Percentiles rank a stretch among this genome's conserved stretches.
Conservation (phyloP, 2,329 filamentous ascomycete genomes). For the Tolypocladium amazonense region DNA sequence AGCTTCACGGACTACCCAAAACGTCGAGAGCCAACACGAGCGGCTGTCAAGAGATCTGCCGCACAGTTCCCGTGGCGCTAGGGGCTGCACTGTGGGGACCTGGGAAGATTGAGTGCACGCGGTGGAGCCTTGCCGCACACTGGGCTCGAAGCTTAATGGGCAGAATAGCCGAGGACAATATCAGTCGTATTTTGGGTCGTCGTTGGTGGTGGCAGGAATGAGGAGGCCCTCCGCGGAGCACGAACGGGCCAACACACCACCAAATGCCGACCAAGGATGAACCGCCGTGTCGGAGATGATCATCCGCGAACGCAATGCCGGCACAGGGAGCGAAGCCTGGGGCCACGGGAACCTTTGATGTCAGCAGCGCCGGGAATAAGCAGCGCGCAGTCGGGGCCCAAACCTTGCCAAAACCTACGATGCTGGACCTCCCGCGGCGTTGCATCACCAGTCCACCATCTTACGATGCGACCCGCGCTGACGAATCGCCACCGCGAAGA, state of each 20-base stretch:
- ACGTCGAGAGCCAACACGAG: background rate
- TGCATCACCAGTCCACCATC: background rate
- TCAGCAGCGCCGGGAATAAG: background rate
- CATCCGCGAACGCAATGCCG: background rate
- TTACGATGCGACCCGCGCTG: background rate
- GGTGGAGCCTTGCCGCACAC: background rate
- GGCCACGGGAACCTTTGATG: background rate
- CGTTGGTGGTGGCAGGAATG: background rate
- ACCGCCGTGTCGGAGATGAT: background rate
- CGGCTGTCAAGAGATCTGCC: constrained; percentile 1
- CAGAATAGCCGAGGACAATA: background rate
- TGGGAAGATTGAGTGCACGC: background rate
- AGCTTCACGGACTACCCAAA: background rate
- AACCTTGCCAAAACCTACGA: background rate
- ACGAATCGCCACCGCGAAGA: background rate
- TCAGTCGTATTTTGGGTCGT: background rate
- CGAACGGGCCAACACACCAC: background rate
- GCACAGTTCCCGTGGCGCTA: constrained; percentile 3
- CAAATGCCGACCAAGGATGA: background rate
- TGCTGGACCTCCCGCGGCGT: background rate
- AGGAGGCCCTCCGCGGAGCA: background rate
- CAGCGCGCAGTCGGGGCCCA: background rate
- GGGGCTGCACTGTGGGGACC: background rate
- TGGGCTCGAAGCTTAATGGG: background rate
- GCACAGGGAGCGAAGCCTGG: background rate